These are phyloP conservation scores for Rhynchospora pubera DNA, from an alignment of 176 grass and related monocot species.

Conservation along the genomic window DNA sequence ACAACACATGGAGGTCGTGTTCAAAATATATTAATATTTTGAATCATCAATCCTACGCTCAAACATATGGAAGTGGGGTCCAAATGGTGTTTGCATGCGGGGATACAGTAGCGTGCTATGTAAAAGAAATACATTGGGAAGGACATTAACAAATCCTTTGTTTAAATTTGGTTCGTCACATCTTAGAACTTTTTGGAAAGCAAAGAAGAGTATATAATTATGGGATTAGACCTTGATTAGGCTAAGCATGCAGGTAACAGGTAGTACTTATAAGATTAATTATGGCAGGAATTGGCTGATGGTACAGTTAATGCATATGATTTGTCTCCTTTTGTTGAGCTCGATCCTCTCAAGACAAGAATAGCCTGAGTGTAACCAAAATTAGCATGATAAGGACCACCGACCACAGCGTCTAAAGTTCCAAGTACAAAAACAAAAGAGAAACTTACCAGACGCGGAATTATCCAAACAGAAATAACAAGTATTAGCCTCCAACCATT, in stretches of 20 bases:
- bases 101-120: not conserved
- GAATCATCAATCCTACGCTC: not conserved
- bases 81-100: not conserved
- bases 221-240: not conserved
- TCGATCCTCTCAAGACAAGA: not conserved
- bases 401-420: not conserved
- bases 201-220: not conserved
- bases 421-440: conserved; percentile 13
- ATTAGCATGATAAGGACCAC: not conserved
- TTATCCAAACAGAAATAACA: not conserved
- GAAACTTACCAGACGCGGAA: conserved; percentile 7
- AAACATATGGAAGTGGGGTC: not conserved
- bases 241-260: not conserved
- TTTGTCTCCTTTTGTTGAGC: not conserved
- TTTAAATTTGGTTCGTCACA: not conserved
- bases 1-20: not conserved
- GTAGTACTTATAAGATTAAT: not conserved
- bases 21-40: not conserved
- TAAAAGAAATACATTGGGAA: not conserved
- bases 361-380: not conserved
- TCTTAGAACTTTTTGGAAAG: conserved; percentile 3
- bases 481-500: not conserved
- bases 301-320: conserved; percentile 17
- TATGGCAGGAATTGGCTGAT: not conserved
- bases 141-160: not conserved